phyloP scores from a whole-genome alignment of 2,329 filamentous ascomycete genomes.

The Diaporthe longicolla region DNA sequence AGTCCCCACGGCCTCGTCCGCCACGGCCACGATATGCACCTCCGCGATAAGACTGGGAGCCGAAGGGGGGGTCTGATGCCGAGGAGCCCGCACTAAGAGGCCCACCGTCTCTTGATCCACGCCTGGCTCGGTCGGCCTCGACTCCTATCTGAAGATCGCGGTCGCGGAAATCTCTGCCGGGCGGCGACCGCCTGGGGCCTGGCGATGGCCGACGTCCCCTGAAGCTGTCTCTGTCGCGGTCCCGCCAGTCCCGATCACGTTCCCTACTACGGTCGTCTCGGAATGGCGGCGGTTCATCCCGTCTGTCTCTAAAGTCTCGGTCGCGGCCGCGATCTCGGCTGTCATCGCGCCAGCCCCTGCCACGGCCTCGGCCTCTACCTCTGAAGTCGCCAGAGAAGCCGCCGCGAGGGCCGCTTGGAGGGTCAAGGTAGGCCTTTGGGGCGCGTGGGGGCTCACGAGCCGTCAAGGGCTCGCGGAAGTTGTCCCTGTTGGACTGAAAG shows the following conservation, averaged over 20 bases:
- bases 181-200: constrained; percentile 73
- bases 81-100: constrained; percentile 80
- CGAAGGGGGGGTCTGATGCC: constrained; percentile 76
- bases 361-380: constrained; percentile 69
- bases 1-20: constrained; percentile 60
- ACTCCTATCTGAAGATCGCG: constrained; percentile 71
- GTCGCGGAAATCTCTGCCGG: constrained; percentile 75
- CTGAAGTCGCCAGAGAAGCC: constrained; percentile 77
- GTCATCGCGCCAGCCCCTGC: constrained; percentile 72
- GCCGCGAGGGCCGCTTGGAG: constrained; percentile 77
- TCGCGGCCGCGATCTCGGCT: constrained; percentile 73
- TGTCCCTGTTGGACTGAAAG: constrained; percentile 73
- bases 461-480: constrained; percentile 67
- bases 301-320: constrained; percentile 71
- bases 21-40: constrained; percentile 70
- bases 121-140: constrained; percentile 76
- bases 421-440: constrained; percentile 82
- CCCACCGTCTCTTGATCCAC: constrained; percentile 77
- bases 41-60: constrained; percentile 67
- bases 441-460: constrained; percentile 83
- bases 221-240: constrained; percentile 68
- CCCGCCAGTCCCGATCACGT: constrained; percentile 66
- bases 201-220: constrained; percentile 74
- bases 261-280: constrained; percentile 73
- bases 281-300: constrained; percentile 62